Conservation (phyloP, 495 filamentous ascomycete species). For the Bathelium albidoporum region DNA sequence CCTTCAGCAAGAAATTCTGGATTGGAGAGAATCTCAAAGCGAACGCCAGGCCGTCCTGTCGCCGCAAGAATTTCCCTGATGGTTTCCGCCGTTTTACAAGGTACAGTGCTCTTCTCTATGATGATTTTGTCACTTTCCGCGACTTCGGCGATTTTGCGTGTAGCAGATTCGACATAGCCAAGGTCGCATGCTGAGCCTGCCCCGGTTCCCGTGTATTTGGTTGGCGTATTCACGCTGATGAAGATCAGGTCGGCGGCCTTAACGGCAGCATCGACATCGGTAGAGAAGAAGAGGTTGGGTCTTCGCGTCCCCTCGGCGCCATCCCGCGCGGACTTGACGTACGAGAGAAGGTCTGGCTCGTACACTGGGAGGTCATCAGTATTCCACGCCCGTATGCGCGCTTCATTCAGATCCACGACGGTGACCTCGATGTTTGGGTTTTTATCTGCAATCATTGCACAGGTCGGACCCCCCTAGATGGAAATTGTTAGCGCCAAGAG, state of each 20-base stretch:
- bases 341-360: conserved; percentile 59
- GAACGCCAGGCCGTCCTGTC: conserved; percentile 48
- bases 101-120: conserved; percentile 79
- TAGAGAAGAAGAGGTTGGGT: conserved; percentile 64
- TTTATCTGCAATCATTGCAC: conserved; percentile 61
- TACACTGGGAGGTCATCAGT: conserved; percentile 65
- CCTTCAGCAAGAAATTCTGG: conserved; percentile 78
- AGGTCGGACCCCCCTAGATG: conserved; percentile 58
- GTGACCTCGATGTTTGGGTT: conserved; percentile 58
- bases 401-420: conserved; percentile 58
- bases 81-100: conserved; percentile 62
- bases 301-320: conserved; percentile 35
- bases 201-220: conserved; percentile 59
- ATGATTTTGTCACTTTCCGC: conserved; percentile 60
- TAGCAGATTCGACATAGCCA: conserved; percentile 60
- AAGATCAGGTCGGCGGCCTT: conserved; percentile 63
- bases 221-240: conserved; percentile 73
- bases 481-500: neutral
- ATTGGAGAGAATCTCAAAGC: conserved; percentile 72
- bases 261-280: conserved; percentile 49
- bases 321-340: conserved; percentile 56
- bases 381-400: conserved; percentile 62
- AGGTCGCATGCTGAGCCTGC: conserved; percentile 64
- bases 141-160: conserved; percentile 53
- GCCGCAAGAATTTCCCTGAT: conserved; percentile 62